Base-by-base conservation (phyloP, 2,329 filamentous ascomycete genomes). In the Diaporthe citrichinensis region DNA sequence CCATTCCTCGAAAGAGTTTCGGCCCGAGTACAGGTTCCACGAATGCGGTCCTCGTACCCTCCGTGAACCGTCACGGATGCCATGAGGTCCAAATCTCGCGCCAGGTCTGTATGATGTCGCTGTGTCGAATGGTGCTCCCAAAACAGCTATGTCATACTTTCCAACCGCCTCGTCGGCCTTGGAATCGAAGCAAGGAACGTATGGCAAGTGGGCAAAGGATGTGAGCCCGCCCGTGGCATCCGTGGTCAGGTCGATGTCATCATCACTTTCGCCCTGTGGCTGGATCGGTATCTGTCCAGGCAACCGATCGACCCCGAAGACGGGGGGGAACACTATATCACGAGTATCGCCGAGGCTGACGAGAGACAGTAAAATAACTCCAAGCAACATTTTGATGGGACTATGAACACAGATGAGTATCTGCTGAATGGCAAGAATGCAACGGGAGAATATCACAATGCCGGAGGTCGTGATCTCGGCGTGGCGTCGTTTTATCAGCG, bases 91-190 rank as follows among this genome's bases (percentile, higher is more conserved):
- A 67, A 82, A 85, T 8, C 84, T 80, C 28, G 83, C 83, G 15
- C 84, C 84, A 7, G 83, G 83, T n/a, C 83, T 78, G 59, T 83
- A 72, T 1, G 44, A 53, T 74, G 78, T 75, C 67, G 84, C 86
- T 0, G 86, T 87, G 76, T 88, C 86, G 61, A 87, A 87, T 0
- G 86, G 86, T 7, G 86, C 86, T 4, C 86, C 86, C 3, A 88
- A 73, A 72, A 88, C 83, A 17, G 85, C 86, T 71, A 76, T 71
- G 36, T 76, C 74, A 57, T 74, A 75, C 15, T 39, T 76, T 28
- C 36, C 61, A 14, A 58, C 53, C 8, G 69, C 74, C 10, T 73
- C 71, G 36, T 73, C 71, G 23, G 61, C n/a, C 53, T 58, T 58
- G 36, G 72, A 14, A 6, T 55, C 36, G n/a, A 72, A 76, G 31